Evolutionary conservation across 495 filamentous ascomycete species (phyloP), one percentile per base, ranked within the genome.

Genomic region (Lophiostoma macrostomum): DNA sequence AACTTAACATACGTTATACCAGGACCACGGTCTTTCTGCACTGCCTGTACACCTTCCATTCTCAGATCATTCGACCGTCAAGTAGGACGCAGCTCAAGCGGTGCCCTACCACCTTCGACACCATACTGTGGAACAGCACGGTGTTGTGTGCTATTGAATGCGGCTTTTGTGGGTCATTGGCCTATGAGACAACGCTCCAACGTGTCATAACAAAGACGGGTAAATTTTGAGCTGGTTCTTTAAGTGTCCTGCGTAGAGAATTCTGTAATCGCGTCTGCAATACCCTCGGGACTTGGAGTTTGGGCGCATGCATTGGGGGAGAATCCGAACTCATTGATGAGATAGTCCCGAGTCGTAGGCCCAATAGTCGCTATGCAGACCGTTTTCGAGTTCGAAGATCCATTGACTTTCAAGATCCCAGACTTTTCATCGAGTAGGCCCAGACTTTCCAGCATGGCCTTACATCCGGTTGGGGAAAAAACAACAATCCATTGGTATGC

Each of bases 401-500:
- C 48, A 29, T 53, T 51, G 40, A 57, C 10, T 20, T 38, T 50
- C 12, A 46, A 56, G 52, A 67, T 74, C 5, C 71, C 73, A 54
- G 68, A 78, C 29, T 72, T 71, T 24, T 61, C 61, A 53, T 84
- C 77, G 23, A 86, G 65, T 47, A 81, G 53, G 14, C 73, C 79
- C 60, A 96, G 66, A 27, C 75, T 78, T 45, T 78, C 70, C 4
- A 96, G 72, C 85, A 95, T 87, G 60, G 80, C 83, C 67, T 86
- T 83, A 60, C 88, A 93, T 1, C 88, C 91, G 16, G 84, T 90
- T 1, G 93, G 90, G 32, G 91, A 96, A 61, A 99, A 99, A 6
- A 97, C 86, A 11, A 96, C 87, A 1, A 91, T 82, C 91, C 93
- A 97, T 58, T 85, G 75, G 27, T 48, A 59, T 25, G 61, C 48